Base-by-base conservation (phyloP, 2,329 filamentous ascomycete genomes). In the Xylaria hypoxylon region DNA sequence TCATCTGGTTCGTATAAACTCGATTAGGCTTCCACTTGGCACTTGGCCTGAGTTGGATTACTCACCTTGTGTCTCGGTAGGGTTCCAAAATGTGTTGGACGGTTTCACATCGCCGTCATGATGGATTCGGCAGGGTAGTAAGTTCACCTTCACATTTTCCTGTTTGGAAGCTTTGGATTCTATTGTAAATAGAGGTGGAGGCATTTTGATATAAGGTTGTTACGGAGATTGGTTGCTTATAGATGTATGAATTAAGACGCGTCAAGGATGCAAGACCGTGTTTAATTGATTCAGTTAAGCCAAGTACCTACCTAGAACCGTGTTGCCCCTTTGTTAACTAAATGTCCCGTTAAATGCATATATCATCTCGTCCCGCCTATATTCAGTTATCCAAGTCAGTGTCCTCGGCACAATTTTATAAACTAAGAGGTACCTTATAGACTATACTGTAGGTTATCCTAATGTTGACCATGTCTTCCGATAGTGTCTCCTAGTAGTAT, bases 91-190 rank as follows among this genome's bases (percentile, higher is more conserved):
- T 48, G 88, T 82, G 24, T 86, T 79, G 5, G 86, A 81, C 1
- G 88, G 82, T 57, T 89, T 86, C 60, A 95, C 83, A 1, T 89
- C 84, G 1, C 94, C 94, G 72, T 92, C 88, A 78, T 96, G 90
- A 73, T 94, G 86, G 75, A 97, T 88, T 61, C 88, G 87, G 74
- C 92, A 96, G 3, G 94, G 94, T 15, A 97, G 84, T 22, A 97
- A 81, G 74, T 97, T 70, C 1, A 77, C 67, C 19, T 71, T 67
- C 5, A 73, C 70, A 15, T 71, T 75, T 31, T 70, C 61, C 47
- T 68, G 31, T 28, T 59, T 58, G 6, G 65, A 59, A 8, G 62
- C 59, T 15, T 67, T 65, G 8, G 71, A 47, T 5, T 74, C 64
- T 7, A 77, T 65, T 2, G 70, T 70, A 47, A 76, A 73, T 35